A percentile compares a stretch with the other conserved stretches of the same genome.
Evolutionary conservation across 2,329 filamentous ascomycete species (phyloP).

Genomic region (Didymella sp.): DNA sequence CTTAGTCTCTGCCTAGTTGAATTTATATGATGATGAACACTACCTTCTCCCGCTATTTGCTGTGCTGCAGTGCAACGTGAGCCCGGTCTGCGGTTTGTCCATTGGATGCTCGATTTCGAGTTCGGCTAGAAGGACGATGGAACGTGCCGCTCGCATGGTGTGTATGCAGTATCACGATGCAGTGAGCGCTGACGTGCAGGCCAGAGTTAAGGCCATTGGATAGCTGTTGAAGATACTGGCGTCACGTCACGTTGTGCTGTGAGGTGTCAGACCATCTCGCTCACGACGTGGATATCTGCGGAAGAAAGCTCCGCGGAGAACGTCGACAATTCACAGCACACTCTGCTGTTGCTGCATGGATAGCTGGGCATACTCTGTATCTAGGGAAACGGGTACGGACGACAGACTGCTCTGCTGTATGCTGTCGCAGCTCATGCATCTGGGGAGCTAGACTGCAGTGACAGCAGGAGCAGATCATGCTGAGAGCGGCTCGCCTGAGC

Average conservation of each 20-base stretch:
- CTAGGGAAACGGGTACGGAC: not conserved
- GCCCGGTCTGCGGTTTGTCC: not conserved
- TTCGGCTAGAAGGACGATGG: conserved; percentile 8
- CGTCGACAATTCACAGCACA: not conserved
- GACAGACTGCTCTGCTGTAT: no score
- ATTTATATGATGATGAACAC: conserved; percentile 4
- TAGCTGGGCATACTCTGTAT: not conserved
- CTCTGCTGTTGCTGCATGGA: not conserved
- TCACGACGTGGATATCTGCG: no score
- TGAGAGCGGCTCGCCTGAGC: no score
- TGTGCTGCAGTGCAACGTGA: conserved; percentile 7
- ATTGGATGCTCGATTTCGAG: not conserved
- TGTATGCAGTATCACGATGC: conserved; percentile 20
- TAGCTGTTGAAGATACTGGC: not conserved
- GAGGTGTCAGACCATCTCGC: not conserved
- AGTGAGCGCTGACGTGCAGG: conserved; percentile 11
- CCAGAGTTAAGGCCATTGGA: conserved; percentile 1
- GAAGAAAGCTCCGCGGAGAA: not conserved
- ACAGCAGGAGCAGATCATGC: no score
- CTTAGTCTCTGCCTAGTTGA: conserved; percentile 6
- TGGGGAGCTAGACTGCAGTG: no score
- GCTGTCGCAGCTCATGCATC: no score
- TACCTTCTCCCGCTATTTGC: conserved; percentile 1
- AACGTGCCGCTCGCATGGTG: conserved; percentile 21
- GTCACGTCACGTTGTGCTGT: not conserved